Evolutionary conservation across 202 grass and related monocot genomes (phyloP), one percentile per base, ranked within the genome.

Genomic region (Digitaria exilis): DNA sequence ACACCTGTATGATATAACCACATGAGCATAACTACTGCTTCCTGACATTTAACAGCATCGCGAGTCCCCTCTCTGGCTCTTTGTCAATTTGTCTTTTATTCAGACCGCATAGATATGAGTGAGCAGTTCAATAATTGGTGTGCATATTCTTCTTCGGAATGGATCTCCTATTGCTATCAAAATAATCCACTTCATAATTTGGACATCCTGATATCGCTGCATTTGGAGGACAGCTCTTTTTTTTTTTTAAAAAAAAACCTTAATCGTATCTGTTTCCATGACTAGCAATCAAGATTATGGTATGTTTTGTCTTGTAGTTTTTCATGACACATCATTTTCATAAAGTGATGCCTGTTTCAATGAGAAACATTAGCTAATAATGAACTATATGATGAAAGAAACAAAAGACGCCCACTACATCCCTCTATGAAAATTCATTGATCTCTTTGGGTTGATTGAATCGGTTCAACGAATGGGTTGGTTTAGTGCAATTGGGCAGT

Each of bases 101-200:
- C 28, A 64, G 65, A 59, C 56, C 54, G 44, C 39, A 26, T 65
- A 21, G 65, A 89, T 86, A 22, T 18, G 65, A 78, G 31, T 22
- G 25, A 62, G 66, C 46, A 9, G 32, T 68, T 62, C 67, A 86
- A 90, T 90, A 72, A 90, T 90, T 88, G 81, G 39, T 73, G 19
- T 25, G 12, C 51, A 69, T 83, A 86, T 74, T 83, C 42, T 67
- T 45, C 25, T 69, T 39, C 44, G 8, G 28, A 17, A 77, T 66
- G 72, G 25, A 66, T 79, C 39, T 69, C 67, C 31, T 6, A 25
- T 19, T 60, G 30, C 12, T 82, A 12, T 44, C 2, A 72, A 80
- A 80, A 77, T 41, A 69, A 11, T 9, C 42, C 35, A 73, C 69
- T 50, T 74, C 60, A 51, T 68, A 22, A 58, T 80, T 32, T 74